A percentile compares a stretch with the other conserved stretches of the same genome.
Evolutionary conservation across 345 rosid species (phyloP).

Genomic region (Corymbia maculata): DNA sequence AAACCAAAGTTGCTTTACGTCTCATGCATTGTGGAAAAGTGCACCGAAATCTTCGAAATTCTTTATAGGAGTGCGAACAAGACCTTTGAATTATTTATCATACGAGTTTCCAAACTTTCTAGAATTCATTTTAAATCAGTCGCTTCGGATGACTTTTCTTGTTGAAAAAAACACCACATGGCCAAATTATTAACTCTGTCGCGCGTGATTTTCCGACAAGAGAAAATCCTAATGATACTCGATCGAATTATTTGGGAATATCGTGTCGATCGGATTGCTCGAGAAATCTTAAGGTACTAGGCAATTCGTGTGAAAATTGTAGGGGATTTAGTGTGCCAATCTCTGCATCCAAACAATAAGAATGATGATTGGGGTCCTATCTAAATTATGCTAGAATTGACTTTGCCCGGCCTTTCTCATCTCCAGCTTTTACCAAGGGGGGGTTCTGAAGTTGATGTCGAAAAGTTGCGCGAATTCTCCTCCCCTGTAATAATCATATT

Average conservation of each 20-base stretch:
- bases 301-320: not conserved
- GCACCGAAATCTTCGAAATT: not conserved
- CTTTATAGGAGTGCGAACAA: not conserved
- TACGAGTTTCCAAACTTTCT: not conserved
- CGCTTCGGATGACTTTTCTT: not conserved
- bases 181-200: not conserved
- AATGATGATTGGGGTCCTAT: not conserved
- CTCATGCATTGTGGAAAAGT: constrained; percentile 6
- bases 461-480: not conserved
- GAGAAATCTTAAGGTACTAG: not conserved
- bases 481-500: not conserved
- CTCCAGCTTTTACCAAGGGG: not conserved
- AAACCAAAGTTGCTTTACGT: constrained; percentile 22
- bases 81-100: not conserved
- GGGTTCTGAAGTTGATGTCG: not conserved
- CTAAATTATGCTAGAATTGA: not conserved
- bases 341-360: not conserved
- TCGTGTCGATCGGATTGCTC: not conserved
- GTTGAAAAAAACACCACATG: not conserved
- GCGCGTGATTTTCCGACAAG: not conserved
- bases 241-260: not conserved
- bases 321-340: not conserved
- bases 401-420: not conserved
- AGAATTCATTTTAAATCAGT: not conserved
- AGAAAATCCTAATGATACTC: not conserved